These are phyloP conservation scores for Amaranthus palmeri DNA, from an alignment of 148 eudicot species.

Conservation along the genomic window DNA sequence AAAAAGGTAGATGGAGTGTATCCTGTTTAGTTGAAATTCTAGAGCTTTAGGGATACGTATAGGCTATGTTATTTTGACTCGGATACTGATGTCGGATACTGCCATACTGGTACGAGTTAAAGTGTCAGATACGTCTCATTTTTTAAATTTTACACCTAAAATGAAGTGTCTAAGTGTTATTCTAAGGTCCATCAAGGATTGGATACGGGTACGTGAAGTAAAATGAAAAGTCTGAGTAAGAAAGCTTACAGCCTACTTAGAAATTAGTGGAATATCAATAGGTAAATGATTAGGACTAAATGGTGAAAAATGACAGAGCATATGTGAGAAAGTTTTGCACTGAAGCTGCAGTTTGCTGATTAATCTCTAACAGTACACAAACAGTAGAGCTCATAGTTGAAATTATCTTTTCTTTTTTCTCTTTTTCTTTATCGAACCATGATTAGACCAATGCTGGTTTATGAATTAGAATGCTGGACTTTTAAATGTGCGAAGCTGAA, in stretches of 20 bases:
- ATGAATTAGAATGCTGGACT: background rate
- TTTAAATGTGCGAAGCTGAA: background rate
- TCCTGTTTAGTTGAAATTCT: constrained; percentile 11
- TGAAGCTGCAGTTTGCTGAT: background rate
- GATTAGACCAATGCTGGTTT: background rate
- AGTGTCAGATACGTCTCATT: no score
- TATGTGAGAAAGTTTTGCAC: background rate
- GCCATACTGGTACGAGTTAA: no score
- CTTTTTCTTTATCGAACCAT: background rate
- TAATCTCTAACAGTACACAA: background rate
- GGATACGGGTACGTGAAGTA: no score
- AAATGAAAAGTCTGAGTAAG: no score
- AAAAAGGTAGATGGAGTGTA: background rate
- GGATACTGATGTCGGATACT: no score
- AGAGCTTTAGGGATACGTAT: constrained; percentile 9
- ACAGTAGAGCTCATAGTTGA: constrained; percentile 3
- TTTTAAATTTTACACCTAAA: no score
- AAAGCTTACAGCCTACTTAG: background rate
- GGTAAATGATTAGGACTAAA: background rate
- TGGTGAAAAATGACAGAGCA: background rate
- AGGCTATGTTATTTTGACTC: background rate
- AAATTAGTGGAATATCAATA: constrained; percentile 8
- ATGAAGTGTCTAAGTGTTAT: no score
- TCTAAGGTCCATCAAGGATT: no score
- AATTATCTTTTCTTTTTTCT: background rate